phyloP scores from a whole-genome alignment of 768 basidiomycete species.

The Lactifluus pinguis region DNA sequence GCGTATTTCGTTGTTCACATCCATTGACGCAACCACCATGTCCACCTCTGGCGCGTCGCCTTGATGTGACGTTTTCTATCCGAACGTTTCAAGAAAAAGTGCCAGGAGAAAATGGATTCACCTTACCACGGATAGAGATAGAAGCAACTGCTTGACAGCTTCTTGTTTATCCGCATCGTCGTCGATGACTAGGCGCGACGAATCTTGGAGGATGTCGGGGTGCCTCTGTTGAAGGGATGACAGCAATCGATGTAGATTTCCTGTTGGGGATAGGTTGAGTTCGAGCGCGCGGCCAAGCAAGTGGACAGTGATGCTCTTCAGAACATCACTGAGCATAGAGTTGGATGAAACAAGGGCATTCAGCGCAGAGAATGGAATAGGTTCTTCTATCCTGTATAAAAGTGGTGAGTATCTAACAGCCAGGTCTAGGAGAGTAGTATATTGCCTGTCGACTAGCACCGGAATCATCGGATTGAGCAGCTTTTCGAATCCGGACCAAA shows the following conservation, averaged over 20 bases:
- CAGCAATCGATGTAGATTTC: slow-evolving; percentile 31
- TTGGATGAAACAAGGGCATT: neutral
- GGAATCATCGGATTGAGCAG: slow-evolving; percentile 46
- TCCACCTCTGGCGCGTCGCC: slow-evolving; percentile 20
- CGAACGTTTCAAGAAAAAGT: neutral
- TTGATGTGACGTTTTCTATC: slow-evolving; percentile 8
- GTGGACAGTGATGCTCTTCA: slow-evolving; percentile 5
- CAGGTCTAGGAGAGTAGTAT: neutral
- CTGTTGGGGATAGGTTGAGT: neutral
- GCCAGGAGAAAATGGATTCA: neutral
- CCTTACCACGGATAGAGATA: slow-evolving; percentile 51
- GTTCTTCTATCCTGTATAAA: slow-evolving; percentile 4
- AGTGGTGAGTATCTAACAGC: neutral
- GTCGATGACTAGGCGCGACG: slow-evolving; percentile 31
- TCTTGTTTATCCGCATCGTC: slow-evolving; percentile 29
- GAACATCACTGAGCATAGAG: neutral
- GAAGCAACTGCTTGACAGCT: slow-evolving; percentile 42
- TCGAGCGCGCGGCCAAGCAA: slow-evolving; percentile 18
- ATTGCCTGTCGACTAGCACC: slow-evolving; percentile 31
- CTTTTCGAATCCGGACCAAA: slow-evolving; percentile 46
- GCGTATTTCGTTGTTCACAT: slow-evolving; percentile 53
- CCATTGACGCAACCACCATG: slow-evolving; percentile 46
- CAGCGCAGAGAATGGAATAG: neutral
- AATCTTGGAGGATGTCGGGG: slow-evolving; percentile 38
- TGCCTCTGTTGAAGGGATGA: slow-evolving; percentile 58